A percentile compares a stretch with the other conserved stretches of the same genome.
phyloP scores from a whole-genome alignment of 1,284 basidiomycete species.

The Mrakiaceae sp. region DNA sequence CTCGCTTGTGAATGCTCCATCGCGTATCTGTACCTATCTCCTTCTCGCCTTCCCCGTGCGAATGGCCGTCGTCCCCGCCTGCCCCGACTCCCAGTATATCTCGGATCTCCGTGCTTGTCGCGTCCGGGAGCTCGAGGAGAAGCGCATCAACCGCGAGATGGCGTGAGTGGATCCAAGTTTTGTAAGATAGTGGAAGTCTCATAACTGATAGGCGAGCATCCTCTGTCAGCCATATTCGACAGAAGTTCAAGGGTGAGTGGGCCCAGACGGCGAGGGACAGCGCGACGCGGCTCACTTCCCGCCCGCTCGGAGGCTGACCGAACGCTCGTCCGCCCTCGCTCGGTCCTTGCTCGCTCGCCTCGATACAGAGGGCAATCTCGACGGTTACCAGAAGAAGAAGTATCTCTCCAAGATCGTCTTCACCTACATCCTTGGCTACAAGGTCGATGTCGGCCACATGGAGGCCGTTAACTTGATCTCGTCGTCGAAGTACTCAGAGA shows the following conservation, averaged over 20 bases:
- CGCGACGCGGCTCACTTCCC: not conserved
- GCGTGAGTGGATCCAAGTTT: conserved; percentile 36
- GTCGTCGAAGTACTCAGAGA: conserved; percentile 92
- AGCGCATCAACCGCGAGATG: conserved; percentile 99
- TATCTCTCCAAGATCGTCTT: conserved; percentile 86
- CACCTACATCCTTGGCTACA: conserved; percentile 97
- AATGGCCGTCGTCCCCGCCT: not conserved
- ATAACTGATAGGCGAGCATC: no score
- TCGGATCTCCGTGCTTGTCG: conserved; percentile 81
- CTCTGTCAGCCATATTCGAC: conserved; percentile 60
- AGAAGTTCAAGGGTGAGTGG: conserved; percentile 84
- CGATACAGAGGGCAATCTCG: conserved; percentile 74
- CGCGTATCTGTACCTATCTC: not conserved
- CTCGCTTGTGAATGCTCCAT: not conserved
- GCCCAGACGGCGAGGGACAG: no score
- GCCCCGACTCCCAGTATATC: conserved; percentile 60
- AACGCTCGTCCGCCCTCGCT: not conserved
- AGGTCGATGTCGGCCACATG: conserved; percentile 98
- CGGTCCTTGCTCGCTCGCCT: not conserved
- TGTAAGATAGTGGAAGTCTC: no score
- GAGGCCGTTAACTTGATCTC: conserved; percentile 97
- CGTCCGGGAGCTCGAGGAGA: conserved; percentile 82
- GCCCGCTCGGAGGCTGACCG: not conserved
- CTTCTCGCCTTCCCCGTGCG: not conserved
- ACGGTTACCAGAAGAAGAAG: conserved; percentile 99